These are phyloP conservation scores for Diaporthe sp. DNA, from an alignment of 2,329 filamentous ascomycete species.

Conservation along the genomic window DNA sequence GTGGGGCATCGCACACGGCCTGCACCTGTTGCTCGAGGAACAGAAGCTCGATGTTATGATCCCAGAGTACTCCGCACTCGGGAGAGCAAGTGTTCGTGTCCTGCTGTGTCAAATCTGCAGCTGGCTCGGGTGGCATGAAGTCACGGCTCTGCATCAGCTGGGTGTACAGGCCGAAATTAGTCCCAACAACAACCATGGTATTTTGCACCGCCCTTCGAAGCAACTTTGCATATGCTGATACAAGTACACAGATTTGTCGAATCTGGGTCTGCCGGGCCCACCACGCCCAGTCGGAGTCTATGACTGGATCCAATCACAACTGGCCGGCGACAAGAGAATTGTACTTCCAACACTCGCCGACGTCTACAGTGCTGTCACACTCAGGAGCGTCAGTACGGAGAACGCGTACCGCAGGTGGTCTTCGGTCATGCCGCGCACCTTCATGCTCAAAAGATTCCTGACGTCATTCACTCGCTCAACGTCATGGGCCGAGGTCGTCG, in stretches of 20 bases:
- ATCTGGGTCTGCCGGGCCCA: conserved; percentile 42
- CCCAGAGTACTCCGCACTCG: conserved; percentile 55
- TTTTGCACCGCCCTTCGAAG: conserved; percentile 35
- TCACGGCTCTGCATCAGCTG: conserved; percentile 60
- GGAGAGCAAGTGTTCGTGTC: conserved; percentile 69
- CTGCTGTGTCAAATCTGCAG: conserved; percentile 82
- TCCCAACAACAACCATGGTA: conserved; percentile 52
- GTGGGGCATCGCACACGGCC: conserved; percentile 75
- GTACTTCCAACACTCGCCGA: conserved; percentile 56
- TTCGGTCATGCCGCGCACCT: conserved; percentile 71
- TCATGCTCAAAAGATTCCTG: conserved; percentile 77
- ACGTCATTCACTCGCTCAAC: conserved; percentile 62
- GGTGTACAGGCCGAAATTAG: conserved; percentile 62
- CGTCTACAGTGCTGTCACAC: conserved; percentile 54
- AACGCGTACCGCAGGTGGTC: conserved; percentile 54
- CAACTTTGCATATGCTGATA: conserved; percentile 6
- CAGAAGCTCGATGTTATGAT: conserved; percentile 78
- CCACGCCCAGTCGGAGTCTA: conserved; percentile 51
- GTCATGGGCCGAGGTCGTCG: conserved; percentile 72
- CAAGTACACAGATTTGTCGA: conserved; percentile 41
- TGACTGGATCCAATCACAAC: conserved; percentile 62
- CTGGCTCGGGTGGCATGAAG: conserved; percentile 80
- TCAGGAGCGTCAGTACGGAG: conserved; percentile 48
- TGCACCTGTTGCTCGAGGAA: conserved; percentile 92
- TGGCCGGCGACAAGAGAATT: conserved; percentile 50